Conservation (phyloP, 768 basidiomycete species). For the Lentinus tigrinus region DNA sequence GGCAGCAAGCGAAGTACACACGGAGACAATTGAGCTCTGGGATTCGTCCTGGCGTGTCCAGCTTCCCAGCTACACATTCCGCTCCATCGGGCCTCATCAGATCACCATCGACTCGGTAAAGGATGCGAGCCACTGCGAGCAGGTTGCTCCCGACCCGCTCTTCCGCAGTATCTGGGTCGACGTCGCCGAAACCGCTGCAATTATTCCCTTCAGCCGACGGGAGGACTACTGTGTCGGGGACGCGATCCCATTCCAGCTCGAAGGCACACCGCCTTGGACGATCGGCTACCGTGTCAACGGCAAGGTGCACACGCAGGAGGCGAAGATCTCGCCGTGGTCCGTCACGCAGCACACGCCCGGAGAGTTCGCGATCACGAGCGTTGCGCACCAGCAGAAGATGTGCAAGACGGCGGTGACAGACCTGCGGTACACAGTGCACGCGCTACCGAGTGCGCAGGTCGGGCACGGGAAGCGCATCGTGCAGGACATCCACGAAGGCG, state of each 20-base stretch:
- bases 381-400: slow-evolving; percentile 91
- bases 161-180: slow-evolving; percentile 76
- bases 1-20: slow-evolving; percentile 64
- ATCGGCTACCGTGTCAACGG: slow-evolving; percentile 86
- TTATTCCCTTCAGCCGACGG: slow-evolving; percentile 78
- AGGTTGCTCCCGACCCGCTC: slow-evolving; percentile 62
- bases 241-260: slow-evolving; percentile 85
- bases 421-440: slow-evolving; percentile 70
- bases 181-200: slow-evolving; percentile 94
- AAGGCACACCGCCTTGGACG: slow-evolving; percentile 92
- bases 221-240: slow-evolving; percentile 91
- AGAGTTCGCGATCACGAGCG: slow-evolving; percentile 80
- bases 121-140: slow-evolving; percentile 83
- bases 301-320: slow-evolving; percentile 69
- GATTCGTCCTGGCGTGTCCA: slow-evolving; percentile 67
- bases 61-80: slow-evolving; percentile 69
- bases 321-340: slow-evolving; percentile 82
- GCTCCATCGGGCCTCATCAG: slow-evolving; percentile 77
- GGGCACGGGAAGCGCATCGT: slow-evolving; percentile 78
- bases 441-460: slow-evolving; percentile 86
- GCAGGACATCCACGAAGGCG: slow-evolving; percentile 91
- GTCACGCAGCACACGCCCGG: slow-evolving; percentile 80
- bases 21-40: slow-evolving; percentile 49
- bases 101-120: slow-evolving; percentile 74
- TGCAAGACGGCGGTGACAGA: slow-evolving; percentile 83